phyloP scores from a whole-genome alignment of 148 eudicot species.

The Agrostemma githago region DNA sequence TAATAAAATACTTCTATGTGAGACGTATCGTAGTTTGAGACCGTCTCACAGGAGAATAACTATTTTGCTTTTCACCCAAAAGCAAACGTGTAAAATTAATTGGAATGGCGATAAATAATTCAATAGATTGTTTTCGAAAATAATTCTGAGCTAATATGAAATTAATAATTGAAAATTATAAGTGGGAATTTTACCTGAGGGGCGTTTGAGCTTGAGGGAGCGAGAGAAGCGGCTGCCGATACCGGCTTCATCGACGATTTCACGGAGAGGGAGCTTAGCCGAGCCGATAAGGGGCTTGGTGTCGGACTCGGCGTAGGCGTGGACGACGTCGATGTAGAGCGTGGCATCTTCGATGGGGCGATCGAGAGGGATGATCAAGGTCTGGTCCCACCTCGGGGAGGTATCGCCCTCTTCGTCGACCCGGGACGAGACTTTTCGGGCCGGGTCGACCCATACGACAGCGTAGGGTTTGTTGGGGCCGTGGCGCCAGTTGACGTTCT shows the following conservation, averaged over 20 bases:
- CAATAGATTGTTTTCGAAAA: too few relatives aligned
- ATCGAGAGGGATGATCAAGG: conserved; percentile 51
- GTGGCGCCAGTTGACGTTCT: conserved; percentile 89
- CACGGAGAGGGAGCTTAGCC: conserved; percentile 41
- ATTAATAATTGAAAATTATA: too few relatives aligned
- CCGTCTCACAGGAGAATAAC: too few relatives aligned
- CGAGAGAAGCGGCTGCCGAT: conserved; percentile 27
- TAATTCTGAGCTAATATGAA: too few relatives aligned
- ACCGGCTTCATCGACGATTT: conserved; percentile 61
- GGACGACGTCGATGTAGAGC: conserved; percentile 65
- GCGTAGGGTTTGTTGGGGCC: conserved; percentile 66
- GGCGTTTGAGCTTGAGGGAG: conserved; percentile 58
- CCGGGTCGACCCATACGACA: conserved; percentile 75
- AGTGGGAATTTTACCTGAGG: conserved; percentile 44
- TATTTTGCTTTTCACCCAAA: too few relatives aligned
- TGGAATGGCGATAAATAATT: too few relatives aligned
- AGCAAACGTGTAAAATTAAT: too few relatives aligned
- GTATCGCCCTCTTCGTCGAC: conserved; percentile 72
- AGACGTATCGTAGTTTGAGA: too few relatives aligned
- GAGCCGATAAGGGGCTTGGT: conserved; percentile 80
- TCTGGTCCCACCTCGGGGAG: conserved; percentile 59
- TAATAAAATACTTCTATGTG: too few relatives aligned
- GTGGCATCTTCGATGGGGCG: conserved; percentile 58
- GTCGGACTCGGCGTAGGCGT: conserved; percentile 50
- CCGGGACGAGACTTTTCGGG: conserved; percentile 43